Evolutionary conservation across 495 filamentous ascomycete species (phyloP).

Genomic region (Hypoxylon subgilvum): DNA sequence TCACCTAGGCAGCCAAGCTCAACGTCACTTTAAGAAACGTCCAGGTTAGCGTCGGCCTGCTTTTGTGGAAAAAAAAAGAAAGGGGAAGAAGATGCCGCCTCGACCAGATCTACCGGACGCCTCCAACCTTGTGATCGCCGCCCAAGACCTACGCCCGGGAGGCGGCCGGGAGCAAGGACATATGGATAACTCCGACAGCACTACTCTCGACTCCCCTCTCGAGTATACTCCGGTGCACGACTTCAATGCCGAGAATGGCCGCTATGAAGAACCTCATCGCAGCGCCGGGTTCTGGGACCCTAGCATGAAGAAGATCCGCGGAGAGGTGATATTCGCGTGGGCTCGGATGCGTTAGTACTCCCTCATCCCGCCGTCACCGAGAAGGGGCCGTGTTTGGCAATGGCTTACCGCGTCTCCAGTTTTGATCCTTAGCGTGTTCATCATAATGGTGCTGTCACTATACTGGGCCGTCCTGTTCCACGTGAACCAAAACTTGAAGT

Average conservation of each 20-base stretch:
- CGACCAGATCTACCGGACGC: constrained; percentile 11
- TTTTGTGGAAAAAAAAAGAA: not conserved
- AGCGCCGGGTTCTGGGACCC: constrained; percentile 61
- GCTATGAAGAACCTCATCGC: constrained; percentile 40
- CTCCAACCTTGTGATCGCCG: constrained; percentile 22
- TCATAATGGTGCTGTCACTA: constrained; percentile 61
- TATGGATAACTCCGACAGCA: constrained; percentile 11
- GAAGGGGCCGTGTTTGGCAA: not conserved
- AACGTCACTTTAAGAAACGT: too few relatives aligned
- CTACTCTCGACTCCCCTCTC: not conserved
- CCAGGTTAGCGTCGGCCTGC: too few relatives aligned
- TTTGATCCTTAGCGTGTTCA: constrained; percentile 59
- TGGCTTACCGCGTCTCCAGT: constrained; percentile 45
- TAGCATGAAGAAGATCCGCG: constrained; percentile 53
- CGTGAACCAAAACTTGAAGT: constrained; percentile 54
- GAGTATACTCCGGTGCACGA: too few relatives aligned
- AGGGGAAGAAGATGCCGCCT: constrained; percentile 26
- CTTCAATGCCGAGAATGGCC: constrained; percentile 18
- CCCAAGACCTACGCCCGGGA: too few relatives aligned
- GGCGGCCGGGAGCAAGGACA: not conserved
- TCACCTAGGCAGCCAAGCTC: too few relatives aligned
- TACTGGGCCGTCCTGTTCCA: constrained; percentile 67
- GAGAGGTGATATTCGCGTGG: constrained; percentile 52
- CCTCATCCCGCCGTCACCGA: not conserved
- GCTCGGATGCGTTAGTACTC: constrained; percentile 46